Conservation (phyloP, 2,329 filamentous ascomycete species). For the Fusarium agapanthi region DNA sequence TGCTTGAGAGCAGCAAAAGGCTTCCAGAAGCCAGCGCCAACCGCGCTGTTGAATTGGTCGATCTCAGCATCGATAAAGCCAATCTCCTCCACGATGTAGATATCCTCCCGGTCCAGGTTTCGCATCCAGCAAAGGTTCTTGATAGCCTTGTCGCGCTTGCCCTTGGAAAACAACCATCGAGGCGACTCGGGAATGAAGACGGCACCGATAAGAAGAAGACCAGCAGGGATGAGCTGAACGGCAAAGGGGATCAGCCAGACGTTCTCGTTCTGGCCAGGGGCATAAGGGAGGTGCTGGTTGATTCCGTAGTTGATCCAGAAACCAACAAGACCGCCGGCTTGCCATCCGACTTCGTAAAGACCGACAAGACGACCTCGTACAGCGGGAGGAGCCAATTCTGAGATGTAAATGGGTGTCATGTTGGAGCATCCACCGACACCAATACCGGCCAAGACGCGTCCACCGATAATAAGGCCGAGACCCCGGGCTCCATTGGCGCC, state of each 20-base stretch:
- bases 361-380: constrained; percentile 72
- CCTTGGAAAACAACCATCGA: constrained; percentile 73
- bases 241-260: constrained; percentile 74
- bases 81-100: constrained; percentile 79
- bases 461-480: constrained; percentile 70
- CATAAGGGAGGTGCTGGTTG: constrained; percentile 56
- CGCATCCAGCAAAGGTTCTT: constrained; percentile 71
- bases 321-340: constrained; percentile 69
- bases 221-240: constrained; percentile 73
- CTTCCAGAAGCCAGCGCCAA: constrained; percentile 79
- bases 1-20: constrained; percentile 69
- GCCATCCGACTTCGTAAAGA: constrained; percentile 73
- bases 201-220: constrained; percentile 67
- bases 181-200: constrained; percentile 72
- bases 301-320: constrained; percentile 75
- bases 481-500: constrained; percentile 69
- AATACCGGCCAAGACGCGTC: constrained; percentile 70
- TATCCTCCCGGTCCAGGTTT: constrained; percentile 62
- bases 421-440: constrained; percentile 71
- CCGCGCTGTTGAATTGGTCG: constrained; percentile 67
- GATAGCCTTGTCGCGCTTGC: constrained; percentile 66
- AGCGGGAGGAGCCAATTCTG: constrained; percentile 68
- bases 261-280: constrained; percentile 45
- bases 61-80: constrained; percentile 75
- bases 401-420: constrained; percentile 70